Percentiles rank a stretch among this genome's conserved stretches.
Evolutionary conservation across 257 asterid genomes (phyloP).

Genomic region (Pogostemon cablin): DNA sequence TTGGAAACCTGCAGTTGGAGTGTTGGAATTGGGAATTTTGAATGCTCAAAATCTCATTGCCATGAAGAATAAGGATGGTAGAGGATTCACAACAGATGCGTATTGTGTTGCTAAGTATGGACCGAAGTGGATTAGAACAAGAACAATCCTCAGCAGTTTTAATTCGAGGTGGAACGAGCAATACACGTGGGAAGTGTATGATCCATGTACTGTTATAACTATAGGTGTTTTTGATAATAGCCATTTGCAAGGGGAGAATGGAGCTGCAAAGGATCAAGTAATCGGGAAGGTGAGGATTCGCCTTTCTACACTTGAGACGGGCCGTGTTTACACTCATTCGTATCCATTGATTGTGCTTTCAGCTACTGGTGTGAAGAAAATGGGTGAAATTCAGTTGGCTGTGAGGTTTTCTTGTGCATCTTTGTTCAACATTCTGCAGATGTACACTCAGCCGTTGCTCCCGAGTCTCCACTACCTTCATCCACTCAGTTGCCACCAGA

Average conservation of each 20-base stretch:
- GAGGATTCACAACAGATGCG: slow-evolving; percentile 75
- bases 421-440: slow-evolving; percentile 49
- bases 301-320: slow-evolving; percentile 71
- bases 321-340: slow-evolving; percentile 72
- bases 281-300: slow-evolving; percentile 86
- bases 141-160: slow-evolving; percentile 63
- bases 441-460: slow-evolving; percentile 62
- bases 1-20: slow-evolving; percentile 85
- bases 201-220: slow-evolving; percentile 84
- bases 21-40: slow-evolving; percentile 78
- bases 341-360: slow-evolving; percentile 74
- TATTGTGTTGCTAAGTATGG: slow-evolving; percentile 96
- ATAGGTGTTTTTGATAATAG: slow-evolving; percentile 77
- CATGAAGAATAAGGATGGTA: slow-evolving; percentile 64
- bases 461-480: slow-evolving; percentile 72
- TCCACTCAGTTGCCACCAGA: slow-evolving; percentile 64
- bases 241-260: slow-evolving; percentile 68
- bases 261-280: slow-evolving; percentile 52
- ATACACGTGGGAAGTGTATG: slow-evolving; percentile 90
- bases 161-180: slow-evolving; percentile 90
- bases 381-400: slow-evolving; percentile 86
- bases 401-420: slow-evolving; percentile 79
- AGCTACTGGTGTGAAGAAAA: slow-evolving; percentile 71
- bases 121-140: slow-evolving; percentile 89
- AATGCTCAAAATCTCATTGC: slow-evolving; percentile 73